Evolutionary conservation across 768 basidiomycete genomes (phyloP).

Genomic region (Hirschioporus abietinus): DNA sequence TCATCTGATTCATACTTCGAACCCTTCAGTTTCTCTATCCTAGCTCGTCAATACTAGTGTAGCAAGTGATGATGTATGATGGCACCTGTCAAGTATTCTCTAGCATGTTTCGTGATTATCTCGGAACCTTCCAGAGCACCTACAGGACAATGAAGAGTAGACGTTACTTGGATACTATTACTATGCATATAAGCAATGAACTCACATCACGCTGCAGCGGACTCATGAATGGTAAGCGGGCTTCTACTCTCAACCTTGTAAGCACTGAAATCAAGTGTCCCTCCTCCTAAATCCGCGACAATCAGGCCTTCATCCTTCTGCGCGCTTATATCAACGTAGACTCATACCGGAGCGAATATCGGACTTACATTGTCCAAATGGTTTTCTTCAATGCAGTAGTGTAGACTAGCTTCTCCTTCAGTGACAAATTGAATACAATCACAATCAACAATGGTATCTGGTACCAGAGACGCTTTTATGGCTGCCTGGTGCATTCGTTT

Average conservation of each 20-base stretch:
- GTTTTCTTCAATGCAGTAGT: slow-evolving; percentile 39
- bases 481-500: slow-evolving; percentile 39
- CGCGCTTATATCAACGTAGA: slow-evolving; percentile 6
- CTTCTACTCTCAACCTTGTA: slow-evolving; percentile 34
- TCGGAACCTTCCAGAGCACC: slow-evolving; percentile 80
- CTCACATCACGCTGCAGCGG: slow-evolving; percentile 40
- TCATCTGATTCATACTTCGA: too few species aligned
- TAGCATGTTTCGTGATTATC: slow-evolving; percentile 70
- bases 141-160: slow-evolving; percentile 21
- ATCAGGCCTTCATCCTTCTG: slow-evolving; percentile 44
- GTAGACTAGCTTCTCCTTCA: slow-evolving; percentile 50
- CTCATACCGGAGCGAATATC: slow-evolving; percentile 3
- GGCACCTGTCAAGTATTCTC: slow-evolving; percentile 70
- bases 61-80: too few species aligned
- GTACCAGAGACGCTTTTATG: slow-evolving; percentile 34
- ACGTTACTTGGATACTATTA: too few species aligned
- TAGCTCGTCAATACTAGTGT: too few species aligned
- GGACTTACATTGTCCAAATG: slow-evolving; percentile 24
- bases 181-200: slow-evolving; percentile 2
- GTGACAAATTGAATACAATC: slow-evolving; percentile 40
- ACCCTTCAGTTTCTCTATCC: too few species aligned
- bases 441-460: slow-evolving; percentile 29
- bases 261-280: slow-evolving; percentile 56
- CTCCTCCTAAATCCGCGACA: slow-evolving; percentile 60
- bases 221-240: slow-evolving; percentile 37